Evolutionary conservation across 345 rosid genomes (phyloP).

Genomic region (Salix suchowensis): DNA sequence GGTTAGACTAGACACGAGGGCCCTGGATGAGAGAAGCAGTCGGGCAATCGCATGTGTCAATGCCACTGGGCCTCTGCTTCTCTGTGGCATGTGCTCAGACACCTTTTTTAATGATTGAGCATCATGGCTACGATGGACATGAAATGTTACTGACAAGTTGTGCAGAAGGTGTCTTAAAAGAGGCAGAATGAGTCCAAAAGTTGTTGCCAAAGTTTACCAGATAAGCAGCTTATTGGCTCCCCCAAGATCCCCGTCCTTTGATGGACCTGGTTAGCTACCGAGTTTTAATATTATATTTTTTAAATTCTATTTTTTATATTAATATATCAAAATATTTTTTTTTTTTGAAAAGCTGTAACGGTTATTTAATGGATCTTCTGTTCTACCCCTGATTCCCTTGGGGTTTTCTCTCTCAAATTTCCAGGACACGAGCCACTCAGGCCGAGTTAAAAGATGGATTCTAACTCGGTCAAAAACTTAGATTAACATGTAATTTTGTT

Average conservation of each 20-base stretch:
- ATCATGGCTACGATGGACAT: constrained; percentile 8
- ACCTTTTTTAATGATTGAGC: constrained; percentile 24
- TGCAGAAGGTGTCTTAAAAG: not conserved
- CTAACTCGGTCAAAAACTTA: too few species aligned
- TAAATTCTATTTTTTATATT: too few species aligned
- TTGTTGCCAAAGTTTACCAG: not conserved
- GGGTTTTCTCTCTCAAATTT: too few species aligned
- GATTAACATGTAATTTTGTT: too few species aligned
- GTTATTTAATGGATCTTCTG: too few species aligned
- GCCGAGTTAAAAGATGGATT: too few species aligned
- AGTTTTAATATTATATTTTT: too few species aligned
- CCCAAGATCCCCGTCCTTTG: not conserved
- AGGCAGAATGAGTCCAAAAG: not conserved
- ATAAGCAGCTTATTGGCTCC: not conserved
- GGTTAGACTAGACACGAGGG: not conserved
- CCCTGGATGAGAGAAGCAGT: not conserved
- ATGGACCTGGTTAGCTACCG: not conserved
- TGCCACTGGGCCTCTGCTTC: not conserved
- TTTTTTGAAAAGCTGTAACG: too few species aligned
- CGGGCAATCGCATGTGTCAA: not conserved
- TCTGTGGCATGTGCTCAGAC: constrained; percentile 24
- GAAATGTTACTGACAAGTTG: constrained; percentile 10
- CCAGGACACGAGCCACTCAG: too few species aligned
- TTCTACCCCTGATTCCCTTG: too few species aligned
- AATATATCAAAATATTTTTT: too few species aligned